phyloP scores from a whole-genome alignment of 495 filamentous ascomycete genomes.

The Bryoglossum gracile region DNA sequence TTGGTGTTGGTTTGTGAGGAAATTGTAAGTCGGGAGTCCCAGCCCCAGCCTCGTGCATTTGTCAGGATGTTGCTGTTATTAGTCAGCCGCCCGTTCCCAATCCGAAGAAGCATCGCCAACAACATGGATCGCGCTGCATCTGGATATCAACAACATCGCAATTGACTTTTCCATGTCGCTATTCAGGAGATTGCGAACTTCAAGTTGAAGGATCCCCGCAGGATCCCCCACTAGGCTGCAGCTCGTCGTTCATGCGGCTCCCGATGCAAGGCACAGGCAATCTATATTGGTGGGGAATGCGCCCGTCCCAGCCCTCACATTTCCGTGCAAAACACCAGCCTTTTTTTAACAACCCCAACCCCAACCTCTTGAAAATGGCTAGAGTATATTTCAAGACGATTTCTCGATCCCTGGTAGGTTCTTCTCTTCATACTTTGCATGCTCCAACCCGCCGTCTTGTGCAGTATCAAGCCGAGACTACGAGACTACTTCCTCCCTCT shows the following conservation, averaged over 20 bases:
- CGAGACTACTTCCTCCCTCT: constrained; percentile 1
- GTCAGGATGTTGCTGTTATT: no score
- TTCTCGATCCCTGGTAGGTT: constrained; percentile 6
- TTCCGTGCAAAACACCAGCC: constrained; percentile 24
- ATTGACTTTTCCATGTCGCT: no score
- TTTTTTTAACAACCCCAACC: constrained; percentile 19
- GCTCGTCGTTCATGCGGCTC: background rate
- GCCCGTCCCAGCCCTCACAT: constrained; percentile 14
- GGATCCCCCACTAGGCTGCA: background rate
- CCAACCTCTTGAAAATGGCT: constrained; percentile 5
- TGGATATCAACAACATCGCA: no score
- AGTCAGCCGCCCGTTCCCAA: no score
- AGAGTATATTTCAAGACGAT: constrained; percentile 18
- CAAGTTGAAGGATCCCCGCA: no score
- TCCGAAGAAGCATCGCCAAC: no score
- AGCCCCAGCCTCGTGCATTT: no score
- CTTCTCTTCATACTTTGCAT: constrained; percentile 7
- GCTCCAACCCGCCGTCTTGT: background rate
- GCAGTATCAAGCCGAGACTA: background rate
- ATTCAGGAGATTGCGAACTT: no score
- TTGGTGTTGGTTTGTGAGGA: no score
- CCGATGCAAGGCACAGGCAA: background rate
- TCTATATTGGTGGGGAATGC: background rate
- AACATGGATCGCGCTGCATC: no score
- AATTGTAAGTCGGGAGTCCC: no score